Conservation (phyloP, 2,329 filamentous ascomycete species). For the Karstenula rhodostoma region DNA sequence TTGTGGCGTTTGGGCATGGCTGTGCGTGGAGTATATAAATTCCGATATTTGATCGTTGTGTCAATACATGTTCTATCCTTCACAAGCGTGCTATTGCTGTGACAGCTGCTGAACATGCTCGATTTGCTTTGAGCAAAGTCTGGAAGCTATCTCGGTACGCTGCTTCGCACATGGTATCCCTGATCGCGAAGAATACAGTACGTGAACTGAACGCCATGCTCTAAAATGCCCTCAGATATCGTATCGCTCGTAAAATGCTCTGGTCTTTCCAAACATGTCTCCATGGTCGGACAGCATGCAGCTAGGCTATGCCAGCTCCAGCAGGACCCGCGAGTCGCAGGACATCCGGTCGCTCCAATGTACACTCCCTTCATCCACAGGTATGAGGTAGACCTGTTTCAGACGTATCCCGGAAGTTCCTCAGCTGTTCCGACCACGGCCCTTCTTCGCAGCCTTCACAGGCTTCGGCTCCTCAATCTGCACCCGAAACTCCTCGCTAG, state of each 20-base stretch:
- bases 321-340: no score
- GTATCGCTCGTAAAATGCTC: constrained; percentile 1
- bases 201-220: neutral
- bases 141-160: neutral
- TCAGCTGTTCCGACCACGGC: constrained; percentile 2
- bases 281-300: no score
- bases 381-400: neutral
- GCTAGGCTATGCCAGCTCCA: no score
- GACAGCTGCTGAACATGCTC: neutral
- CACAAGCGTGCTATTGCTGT: neutral
- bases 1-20: constrained; percentile 16
- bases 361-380: neutral
- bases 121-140: neutral
- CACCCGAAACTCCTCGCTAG: constrained; percentile 49
- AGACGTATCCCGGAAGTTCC: neutral
- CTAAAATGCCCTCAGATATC: neutral
- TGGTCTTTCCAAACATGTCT: neutral
- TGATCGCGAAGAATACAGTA: neutral
- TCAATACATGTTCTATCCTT: constrained; percentile 2
- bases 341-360: neutral
- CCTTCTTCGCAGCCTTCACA: constrained; percentile 23
- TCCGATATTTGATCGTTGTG: constrained; percentile 1
- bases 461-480: constrained; percentile 9
- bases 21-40: constrained; percentile 3
- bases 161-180: neutral